Conservation (phyloP, 2,329 filamentous ascomycete species). For the Ophiocordyceps camponoti-floridani region DNA sequence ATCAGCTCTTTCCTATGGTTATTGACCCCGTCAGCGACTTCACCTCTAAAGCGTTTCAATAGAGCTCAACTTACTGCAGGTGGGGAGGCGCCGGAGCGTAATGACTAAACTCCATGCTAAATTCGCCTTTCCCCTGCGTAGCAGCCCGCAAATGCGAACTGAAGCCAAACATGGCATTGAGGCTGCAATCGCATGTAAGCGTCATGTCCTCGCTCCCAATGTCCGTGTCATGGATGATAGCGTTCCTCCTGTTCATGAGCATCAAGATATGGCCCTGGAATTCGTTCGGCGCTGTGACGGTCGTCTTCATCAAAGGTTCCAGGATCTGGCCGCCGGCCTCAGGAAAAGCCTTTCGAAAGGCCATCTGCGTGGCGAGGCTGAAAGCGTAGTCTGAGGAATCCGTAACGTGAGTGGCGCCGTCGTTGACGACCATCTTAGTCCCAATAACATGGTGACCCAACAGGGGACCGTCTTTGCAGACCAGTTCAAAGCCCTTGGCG, state of each 20-base stretch:
- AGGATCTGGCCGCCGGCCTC: constrained; percentile 69
- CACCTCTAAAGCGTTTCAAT: background rate
- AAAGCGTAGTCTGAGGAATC: constrained; percentile 96
- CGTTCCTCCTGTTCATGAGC: constrained; percentile 90
- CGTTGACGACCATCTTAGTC: constrained; percentile 78
- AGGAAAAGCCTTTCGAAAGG: constrained; percentile 85
- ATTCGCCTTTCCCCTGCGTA: constrained; percentile 97
- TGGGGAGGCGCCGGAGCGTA: constrained; percentile 77
- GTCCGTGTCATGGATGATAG: constrained; percentile 88
- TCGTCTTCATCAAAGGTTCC: constrained; percentile 96
- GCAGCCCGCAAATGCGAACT: constrained; percentile 77
- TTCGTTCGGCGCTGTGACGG: constrained; percentile 86
- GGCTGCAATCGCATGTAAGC: constrained; percentile 73
- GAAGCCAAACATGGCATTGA: constrained; percentile 98
- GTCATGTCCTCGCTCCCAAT: constrained; percentile 90
- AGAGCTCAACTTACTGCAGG: constrained; percentile 50
- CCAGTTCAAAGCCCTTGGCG: constrained; percentile 78
- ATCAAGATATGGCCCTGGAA: constrained; percentile 95
- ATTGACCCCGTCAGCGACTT: constrained; percentile 3
- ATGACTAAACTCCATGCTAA: constrained; percentile 97
- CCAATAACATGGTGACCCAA: constrained; percentile 89
- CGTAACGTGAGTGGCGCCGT: constrained; percentile 92
- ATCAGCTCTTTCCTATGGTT: constrained; percentile 35
- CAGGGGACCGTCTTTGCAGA: constrained; percentile 73
- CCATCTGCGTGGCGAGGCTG: constrained; percentile 85